Percentiles rank a stretch among this genome's conserved stretches.
These are phyloP conservation scores for Nematocida parisii DNA, from an alignment of 371 early-diverging fungal genomes.

Conservation along the genomic window DNA sequence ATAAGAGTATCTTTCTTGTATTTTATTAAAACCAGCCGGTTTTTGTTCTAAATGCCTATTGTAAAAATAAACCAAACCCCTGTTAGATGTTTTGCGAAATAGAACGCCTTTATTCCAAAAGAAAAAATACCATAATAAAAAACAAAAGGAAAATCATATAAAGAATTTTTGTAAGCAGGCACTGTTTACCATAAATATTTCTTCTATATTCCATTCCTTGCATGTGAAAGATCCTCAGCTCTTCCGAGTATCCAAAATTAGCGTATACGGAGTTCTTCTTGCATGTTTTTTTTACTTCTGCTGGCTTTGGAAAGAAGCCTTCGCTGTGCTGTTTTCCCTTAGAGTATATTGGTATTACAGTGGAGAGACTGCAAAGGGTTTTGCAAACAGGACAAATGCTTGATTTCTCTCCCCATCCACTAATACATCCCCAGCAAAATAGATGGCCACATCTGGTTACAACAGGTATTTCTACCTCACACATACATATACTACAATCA, in stretches of 20 bases:
- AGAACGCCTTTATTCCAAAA: slow-evolving; percentile 24
- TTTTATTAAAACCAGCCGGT: no score
- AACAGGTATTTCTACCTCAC: slow-evolving; percentile 57
- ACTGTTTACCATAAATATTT: slow-evolving; percentile 5
- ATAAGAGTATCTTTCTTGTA: no score
- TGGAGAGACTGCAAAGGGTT: slow-evolving; percentile 35
- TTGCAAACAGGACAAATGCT: slow-evolving; percentile 63
- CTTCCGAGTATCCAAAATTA: slow-evolving; percentile 19
- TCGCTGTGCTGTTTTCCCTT: slow-evolving; percentile 16
- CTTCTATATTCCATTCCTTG: slow-evolving; percentile 50
- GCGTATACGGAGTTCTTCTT: not conserved
- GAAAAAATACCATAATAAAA: slow-evolving; percentile 38
- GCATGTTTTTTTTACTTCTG: not conserved
- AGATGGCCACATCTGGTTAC: slow-evolving; percentile 62
- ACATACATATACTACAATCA: slow-evolving; percentile 63
- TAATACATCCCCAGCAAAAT: slow-evolving; percentile 63
- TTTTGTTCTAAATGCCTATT: no score
- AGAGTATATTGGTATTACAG: slow-evolving; percentile 59
- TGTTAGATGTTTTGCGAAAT: no score
- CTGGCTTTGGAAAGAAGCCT: slow-evolving; percentile 14
- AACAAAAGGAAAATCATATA: slow-evolving; percentile 42
- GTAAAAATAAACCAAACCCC: no score
- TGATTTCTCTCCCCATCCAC: slow-evolving; percentile 55
- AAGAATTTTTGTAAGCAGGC: slow-evolving; percentile 39
- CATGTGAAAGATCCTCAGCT: slow-evolving; percentile 46